Evolutionary conservation across 2,329 filamentous ascomycete species (phyloP).

Genomic region (Colletotrichum caudatum): DNA sequence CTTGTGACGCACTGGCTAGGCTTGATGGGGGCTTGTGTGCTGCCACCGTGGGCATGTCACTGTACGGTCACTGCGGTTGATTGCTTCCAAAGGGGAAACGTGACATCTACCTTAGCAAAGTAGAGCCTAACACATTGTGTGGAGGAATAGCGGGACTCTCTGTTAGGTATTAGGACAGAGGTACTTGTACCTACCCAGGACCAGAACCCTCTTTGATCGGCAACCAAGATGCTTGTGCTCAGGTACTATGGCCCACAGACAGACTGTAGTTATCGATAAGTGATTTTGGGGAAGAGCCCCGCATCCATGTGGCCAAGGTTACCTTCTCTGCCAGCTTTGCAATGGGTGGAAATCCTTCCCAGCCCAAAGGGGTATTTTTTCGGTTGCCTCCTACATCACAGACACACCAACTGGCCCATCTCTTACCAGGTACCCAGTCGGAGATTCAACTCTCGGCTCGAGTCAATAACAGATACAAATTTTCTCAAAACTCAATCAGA

Average conservation of each 20-base stretch:
- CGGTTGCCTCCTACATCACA: background rate
- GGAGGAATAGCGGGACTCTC: background rate
- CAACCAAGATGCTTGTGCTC: background rate
- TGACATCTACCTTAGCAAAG: background rate
- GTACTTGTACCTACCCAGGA: background rate
- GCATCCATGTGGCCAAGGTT: background rate
- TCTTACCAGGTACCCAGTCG: background rate
- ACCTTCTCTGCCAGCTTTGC: background rate
- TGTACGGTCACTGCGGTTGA: background rate
- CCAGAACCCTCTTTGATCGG: conserved; percentile 18
- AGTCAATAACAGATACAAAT: background rate
- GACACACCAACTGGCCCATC: background rate
- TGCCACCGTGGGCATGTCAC: background rate
- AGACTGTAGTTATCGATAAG: conserved; percentile 2
- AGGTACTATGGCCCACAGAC: background rate
- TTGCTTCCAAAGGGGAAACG: background rate
- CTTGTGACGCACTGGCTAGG: conserved; percentile 33
- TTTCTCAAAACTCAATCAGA: background rate
- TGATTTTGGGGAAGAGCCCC: background rate
- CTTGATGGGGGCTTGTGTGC: background rate
- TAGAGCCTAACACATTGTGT: background rate
- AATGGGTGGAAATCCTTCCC: background rate
- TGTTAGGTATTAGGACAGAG: background rate
- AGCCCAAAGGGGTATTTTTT: conserved; percentile 7
- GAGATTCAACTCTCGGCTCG: background rate